Evolutionary conservation across 352 stramenopile genomes (phyloP).

Genomic region (Phytophthora foliorum): DNA sequence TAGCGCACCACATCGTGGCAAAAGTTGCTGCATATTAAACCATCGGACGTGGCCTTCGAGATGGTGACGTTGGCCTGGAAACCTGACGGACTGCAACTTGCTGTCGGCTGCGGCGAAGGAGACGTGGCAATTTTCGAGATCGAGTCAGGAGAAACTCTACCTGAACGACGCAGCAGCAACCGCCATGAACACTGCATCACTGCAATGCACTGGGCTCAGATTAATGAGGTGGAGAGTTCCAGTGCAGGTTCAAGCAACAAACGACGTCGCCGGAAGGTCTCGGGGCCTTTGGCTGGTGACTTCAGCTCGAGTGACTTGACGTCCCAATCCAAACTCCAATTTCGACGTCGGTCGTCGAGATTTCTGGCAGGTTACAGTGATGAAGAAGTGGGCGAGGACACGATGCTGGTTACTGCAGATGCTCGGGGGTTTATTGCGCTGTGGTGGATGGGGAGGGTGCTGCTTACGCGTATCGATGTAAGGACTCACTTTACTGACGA

Average conservation of each 20-base stretch:
- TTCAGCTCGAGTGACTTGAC: constrained; percentile 4
- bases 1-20: constrained; percentile 85
- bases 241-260: constrained; percentile 11
- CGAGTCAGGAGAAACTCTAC: constrained; percentile 50
- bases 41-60: constrained; percentile 64
- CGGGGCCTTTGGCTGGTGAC: neutral
- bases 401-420: constrained; percentile 68
- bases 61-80: constrained; percentile 71
- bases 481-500: constrained; percentile 34
- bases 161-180: constrained; percentile 42
- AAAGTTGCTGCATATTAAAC: constrained; percentile 74
- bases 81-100: constrained; percentile 69
- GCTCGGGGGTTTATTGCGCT: constrained; percentile 43
- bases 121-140: constrained; percentile 80
- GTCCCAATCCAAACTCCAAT: constrained; percentile 36
- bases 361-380: constrained; percentile 34
- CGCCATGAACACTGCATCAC: constrained; percentile 55
- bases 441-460: constrained; percentile 73
- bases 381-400: constrained; percentile 8
- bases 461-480: constrained; percentile 58
- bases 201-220: constrained; percentile 65
- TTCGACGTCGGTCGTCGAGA: constrained; percentile 42
- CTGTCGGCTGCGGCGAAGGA: constrained; percentile 75
- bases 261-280: constrained; percentile 8
- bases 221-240: constrained; percentile 1